Base-by-base conservation (phyloP, 129 eudicot species). In the Smallanthus sonchifolius region DNA sequence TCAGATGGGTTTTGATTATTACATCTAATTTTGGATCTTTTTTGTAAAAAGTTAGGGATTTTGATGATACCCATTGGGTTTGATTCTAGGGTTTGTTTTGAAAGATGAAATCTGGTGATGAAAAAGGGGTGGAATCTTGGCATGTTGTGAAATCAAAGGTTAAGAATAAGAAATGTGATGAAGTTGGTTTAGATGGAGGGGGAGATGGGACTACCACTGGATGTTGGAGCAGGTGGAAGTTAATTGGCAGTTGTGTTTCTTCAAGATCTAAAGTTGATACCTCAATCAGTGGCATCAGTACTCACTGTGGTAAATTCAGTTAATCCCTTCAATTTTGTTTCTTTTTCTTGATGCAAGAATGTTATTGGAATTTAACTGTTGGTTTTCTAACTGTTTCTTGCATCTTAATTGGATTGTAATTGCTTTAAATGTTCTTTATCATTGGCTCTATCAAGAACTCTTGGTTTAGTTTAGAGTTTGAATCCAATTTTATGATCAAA, bases 211-310 rank as follows among this genome's bases (percentile, higher is more conserved):
- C 51, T 32, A 54, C 62, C 13, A 57, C 32, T 80, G 94, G 97
- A 47, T 91, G 99, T 79, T 95, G 99, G 90, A 74, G 79, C 52
- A 85, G 82, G 79, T 83, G 88, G 85, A 84, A 91, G 0, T 72
- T 85, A 61, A 77, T 88, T 55, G 88, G 96, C 35, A 86, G 97
- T 80, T 95, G 99, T 84, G 77, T 91, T 67, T 76, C 89, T 80
- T 94, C 98, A 78, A 90, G 96, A 94, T 91, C 99, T 87, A 95
- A 95, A 77, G 99, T 95, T 72, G 99, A 95, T 82, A 88, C 57
- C 77, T 95, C 99, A 43, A 73, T 86, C 65, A 90, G 96, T 85
- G 91, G 97, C 88, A 91, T 86, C 78, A 86, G 88, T 83, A 78
- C 92, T 72, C 74, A 74, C 67, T 74, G 77, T 79, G 99, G 99